Base-by-base conservation (phyloP, 345 rosid species). In the Corchorus capsularis region DNA sequence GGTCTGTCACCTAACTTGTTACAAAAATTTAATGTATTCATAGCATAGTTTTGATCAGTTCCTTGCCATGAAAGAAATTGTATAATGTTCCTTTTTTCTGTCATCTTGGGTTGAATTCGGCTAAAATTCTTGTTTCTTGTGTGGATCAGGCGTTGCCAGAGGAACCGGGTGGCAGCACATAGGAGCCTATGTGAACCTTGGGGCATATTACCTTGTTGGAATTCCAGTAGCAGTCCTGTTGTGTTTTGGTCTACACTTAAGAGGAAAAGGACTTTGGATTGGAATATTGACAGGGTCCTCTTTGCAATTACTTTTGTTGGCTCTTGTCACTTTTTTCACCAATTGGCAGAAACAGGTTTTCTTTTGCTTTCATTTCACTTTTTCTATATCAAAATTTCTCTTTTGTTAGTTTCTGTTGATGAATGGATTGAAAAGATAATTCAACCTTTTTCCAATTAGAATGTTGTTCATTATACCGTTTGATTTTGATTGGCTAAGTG, bases 111-210 rank as follows among this genome's bases (percentile, higher is more conserved):
- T 45, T 50, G 10, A 47, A 47, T 68, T 8, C 39, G 14, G 32
- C 41, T 47, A 17, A 3, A 39, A 55, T 19, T n/a, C 6, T 1
- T 9, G 63, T 54, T 55, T 57, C 55, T 72, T 45, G 14, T 11
- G 14, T 3, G 32, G 6, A 10, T 62, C 78, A 87, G 97, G 94
- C 37, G 73, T 89, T 15, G 92, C 88, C 0, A 89, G 94, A 77
- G 97, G 94, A 59, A 50, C 85, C 47, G 92, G 97, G 3, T 84
- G 93, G 94, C 94, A 92, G 73, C 69, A 84, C 61, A 81, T 85
- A 16, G 94, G 89, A 72, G 93, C 87, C 1, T 89, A 85, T 63
- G 78, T 87, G 15, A 92, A 89, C 67, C 79, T 90, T 8, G 94
- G 85, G 19, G 89, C 97, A 0, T 90, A 70, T 60, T 92, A 90